These are phyloP conservation scores for Sporodiniella umbellata DNA, from an alignment of 371 early-diverging fungal genomes.

Conservation along the genomic window DNA sequence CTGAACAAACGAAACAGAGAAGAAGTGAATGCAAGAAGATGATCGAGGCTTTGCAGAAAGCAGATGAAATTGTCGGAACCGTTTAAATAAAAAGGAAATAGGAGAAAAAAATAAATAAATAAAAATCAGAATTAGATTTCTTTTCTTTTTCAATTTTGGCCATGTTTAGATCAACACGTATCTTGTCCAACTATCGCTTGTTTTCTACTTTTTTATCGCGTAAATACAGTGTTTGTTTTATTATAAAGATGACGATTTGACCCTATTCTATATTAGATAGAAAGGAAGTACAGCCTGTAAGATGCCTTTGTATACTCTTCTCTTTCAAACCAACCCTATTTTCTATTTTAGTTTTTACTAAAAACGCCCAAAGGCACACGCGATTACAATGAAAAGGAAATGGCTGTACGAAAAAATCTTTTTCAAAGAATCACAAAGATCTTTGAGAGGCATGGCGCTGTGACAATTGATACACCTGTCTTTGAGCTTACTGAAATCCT, in stretches of 20 bases:
- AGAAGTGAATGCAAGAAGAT: conserved; percentile 96
- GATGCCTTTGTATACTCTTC: no score
- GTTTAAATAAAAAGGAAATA: conserved; percentile 36
- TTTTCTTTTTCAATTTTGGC: neutral
- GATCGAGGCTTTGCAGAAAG: conserved; percentile 93
- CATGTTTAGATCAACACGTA: no score
- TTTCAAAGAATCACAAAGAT: conserved; percentile 80
- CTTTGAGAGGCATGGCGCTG: conserved; percentile 96
- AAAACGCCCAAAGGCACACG: conserved; percentile 74
- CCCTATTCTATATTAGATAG: no score
- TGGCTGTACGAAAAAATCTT: conserved; percentile 89
- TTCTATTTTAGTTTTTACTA: conserved; percentile 17
- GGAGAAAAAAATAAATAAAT: neutral
- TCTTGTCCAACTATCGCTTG: no score
- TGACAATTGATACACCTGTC: conserved; percentile 99
- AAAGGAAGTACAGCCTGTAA: no score
- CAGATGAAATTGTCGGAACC: conserved; percentile 84
- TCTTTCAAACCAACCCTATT: no score
- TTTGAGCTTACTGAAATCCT: conserved; percentile 93
- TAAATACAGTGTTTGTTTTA: no score
- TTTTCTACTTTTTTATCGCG: no score
- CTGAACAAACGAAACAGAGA: conserved; percentile 84
- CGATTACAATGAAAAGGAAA: conserved; percentile 94
- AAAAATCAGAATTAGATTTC: neutral
- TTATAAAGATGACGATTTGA: no score